Percentiles rank a stretch among this genome's conserved stretches.
phyloP scores from a whole-genome alignment of 2,329 filamentous ascomycete species.

The Scytalidium lignicola region DNA sequence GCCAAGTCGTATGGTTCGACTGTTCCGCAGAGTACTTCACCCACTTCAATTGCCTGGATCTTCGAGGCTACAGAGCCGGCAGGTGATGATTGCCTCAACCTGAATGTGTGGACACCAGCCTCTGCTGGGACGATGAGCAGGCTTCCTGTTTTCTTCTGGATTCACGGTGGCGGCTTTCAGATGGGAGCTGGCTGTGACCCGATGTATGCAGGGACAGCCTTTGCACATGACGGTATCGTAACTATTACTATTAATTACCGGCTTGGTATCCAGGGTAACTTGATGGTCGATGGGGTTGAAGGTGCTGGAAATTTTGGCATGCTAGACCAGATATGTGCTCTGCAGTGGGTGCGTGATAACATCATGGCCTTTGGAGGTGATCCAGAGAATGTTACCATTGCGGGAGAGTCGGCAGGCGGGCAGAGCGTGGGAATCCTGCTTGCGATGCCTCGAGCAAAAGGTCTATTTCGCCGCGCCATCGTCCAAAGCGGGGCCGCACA shows the following conservation, averaged over 20 bases:
- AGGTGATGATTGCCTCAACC: too few species aligned
- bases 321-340: conserved; percentile 45
- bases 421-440: too few species aligned
- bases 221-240: conserved; percentile 7
- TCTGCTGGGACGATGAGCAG: background rate
- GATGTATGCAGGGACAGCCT: background rate
- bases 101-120: background rate
- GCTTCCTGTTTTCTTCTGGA: background rate
- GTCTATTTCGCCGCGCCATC: too few species aligned
- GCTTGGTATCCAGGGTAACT: conserved; percentile 42
- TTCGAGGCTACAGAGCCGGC: too few species aligned
- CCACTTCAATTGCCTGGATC: too few species aligned
- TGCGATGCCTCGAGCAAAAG: too few species aligned
- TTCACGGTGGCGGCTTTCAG: background rate
- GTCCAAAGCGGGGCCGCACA: too few species aligned
- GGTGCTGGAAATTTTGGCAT: conserved; percentile 45
- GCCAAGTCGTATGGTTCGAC: too few species aligned
- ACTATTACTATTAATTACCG: conserved; percentile 33
- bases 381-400: conserved; percentile 36
- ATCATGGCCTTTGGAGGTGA: conserved; percentile 30
- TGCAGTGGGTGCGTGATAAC: conserved; percentile 31
- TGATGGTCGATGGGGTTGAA: conserved; percentile 34
- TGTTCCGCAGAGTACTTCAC: too few species aligned
- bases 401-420: too few species aligned
- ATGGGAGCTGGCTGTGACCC: background rate